phyloP scores from a whole-genome alignment of 2,329 filamentous ascomycete species.

The Apiospora saccharicola region DNA sequence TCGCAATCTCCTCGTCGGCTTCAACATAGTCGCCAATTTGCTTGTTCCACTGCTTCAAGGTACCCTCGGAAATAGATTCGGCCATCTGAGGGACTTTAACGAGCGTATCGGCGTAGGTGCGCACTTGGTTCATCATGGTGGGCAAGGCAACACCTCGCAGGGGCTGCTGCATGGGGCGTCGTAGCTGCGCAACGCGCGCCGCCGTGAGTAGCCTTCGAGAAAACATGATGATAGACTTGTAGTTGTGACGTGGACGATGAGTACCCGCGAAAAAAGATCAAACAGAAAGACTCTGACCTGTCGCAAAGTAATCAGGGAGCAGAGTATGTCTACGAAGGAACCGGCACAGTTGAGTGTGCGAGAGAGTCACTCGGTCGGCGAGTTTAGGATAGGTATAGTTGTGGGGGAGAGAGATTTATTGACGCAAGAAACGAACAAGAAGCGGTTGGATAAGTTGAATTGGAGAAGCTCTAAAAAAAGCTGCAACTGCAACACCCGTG shows the following conservation, averaged over 20 bases:
- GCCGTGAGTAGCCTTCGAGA: conserved; percentile 47
- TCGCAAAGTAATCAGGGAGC: neutral
- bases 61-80: conserved; percentile 97
- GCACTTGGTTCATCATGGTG: conserved; percentile 62
- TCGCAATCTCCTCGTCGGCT: conserved; percentile 96
- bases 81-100: conserved; percentile 98
- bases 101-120: conserved; percentile 77
- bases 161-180: conserved; percentile 48
- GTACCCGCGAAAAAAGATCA: neutral
- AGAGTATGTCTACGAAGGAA: neutral
- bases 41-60: conserved; percentile 94
- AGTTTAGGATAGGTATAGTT: neutral
- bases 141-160: conserved; percentile 56
- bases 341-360: neutral
- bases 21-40: conserved; percentile 92
- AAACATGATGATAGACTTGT: conserved; percentile 37
- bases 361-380: neutral
- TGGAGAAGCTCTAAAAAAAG: conserved; percentile 25
- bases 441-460: conserved; percentile 15
- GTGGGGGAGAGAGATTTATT: conserved; percentile 21
- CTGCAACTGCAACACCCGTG: conserved; percentile 22
- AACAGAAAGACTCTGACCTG: conserved; percentile 3
- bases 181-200: conserved; percentile 48
- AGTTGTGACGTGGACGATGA: neutral
- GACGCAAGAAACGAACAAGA: conserved; percentile 15